phyloP scores from a whole-genome alignment of 2,329 filamentous ascomycete species.

The Boeremia lycopersici region DNA sequence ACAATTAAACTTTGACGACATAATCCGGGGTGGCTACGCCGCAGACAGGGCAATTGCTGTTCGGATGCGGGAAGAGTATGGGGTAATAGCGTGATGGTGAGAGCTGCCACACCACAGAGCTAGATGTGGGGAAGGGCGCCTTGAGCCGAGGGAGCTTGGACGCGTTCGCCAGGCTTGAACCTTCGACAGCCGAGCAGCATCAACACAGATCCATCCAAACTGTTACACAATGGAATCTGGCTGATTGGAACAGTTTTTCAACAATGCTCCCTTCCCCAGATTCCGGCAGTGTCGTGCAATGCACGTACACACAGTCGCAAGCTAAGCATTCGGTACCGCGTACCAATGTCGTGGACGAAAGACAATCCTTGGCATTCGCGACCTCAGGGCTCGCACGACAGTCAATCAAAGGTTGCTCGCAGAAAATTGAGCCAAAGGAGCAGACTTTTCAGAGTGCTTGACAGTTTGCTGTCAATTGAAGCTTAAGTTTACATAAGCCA shows the following conservation, averaged over 20 bases:
- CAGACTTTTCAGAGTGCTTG: background rate
- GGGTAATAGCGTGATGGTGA: conserved; percentile 15
- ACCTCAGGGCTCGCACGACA: background rate
- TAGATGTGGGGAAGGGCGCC: conserved; percentile 13
- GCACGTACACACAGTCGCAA: conserved; percentile 14
- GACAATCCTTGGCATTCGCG: conserved; percentile 7
- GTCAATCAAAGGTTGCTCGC: background rate
- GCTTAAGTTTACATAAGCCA: conserved; percentile 12
- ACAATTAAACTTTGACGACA: conserved; percentile 40
- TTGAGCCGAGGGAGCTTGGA: conserved; percentile 19
- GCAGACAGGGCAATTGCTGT: conserved; percentile 7
- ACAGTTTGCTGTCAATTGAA: conserved; percentile 14
- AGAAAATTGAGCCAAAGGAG: background rate
- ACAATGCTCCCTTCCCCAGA: conserved; percentile 15
- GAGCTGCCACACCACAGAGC: conserved; percentile 4
- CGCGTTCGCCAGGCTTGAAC: conserved; percentile 9
- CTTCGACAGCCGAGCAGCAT: conserved; percentile 16
- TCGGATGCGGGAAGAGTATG: conserved; percentile 5
- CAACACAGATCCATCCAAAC: conserved; percentile 5
- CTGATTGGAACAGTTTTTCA: conserved; percentile 12
- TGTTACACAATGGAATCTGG: conserved; percentile 18
- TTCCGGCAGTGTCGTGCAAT: conserved; percentile 15
- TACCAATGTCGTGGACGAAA: conserved; percentile 14
- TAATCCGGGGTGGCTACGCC: conserved; percentile 19
- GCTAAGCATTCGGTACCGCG: conserved; percentile 18